Base-by-base conservation (phyloP, 2,329 filamentous ascomycete species). In the Knufia fluminis region DNA sequence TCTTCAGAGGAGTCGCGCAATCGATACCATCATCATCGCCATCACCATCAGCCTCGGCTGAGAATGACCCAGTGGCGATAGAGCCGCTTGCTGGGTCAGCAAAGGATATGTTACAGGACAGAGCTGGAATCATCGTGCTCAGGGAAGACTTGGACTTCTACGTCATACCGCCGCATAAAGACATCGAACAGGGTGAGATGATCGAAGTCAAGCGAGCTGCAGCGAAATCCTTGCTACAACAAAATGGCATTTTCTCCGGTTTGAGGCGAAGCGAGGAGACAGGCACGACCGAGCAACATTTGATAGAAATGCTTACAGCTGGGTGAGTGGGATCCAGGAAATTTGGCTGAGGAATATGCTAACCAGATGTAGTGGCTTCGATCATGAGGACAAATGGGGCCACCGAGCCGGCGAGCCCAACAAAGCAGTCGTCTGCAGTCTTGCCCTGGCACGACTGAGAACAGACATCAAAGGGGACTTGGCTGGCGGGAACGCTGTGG, bases 261-360 rank as follows among this genome's bases (percentile, higher is more conserved):
- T 72, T 98, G 41, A 85, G 92, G 67, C 88, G 91, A 65, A 97
- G 91, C 61, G 90, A 98, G 59, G 92, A 98, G 69, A 83, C 86
- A 16, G 92, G 92, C 17, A 96, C 91, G 16, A 98, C 92, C 0
- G 92, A 98, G 69, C 92, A 95, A 59, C 92, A 98, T 73, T 75
- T 98, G 33, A 98, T 98, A 62, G 92, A 98, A 73, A 98, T 98
- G 92, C 71, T 98, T 68, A 98, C 92, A 48, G 92, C 92, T 64
- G 92, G 91, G 91, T 97, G 75, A 70, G 84, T 73, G 23, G 40
- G 35, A 38, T 48, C 3, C 9, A 28, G 26, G 22, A 32, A 22
- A 23, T 23, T 19, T 20, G 28, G 41, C 39, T 24, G 14, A 26
- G 32, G 33, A 16, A 19, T 12, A 47, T 42, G 20, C 17, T 59